Evolutionary conservation across 768 basidiomycete genomes (phyloP).

Genomic region (Collybiopsis confluens): DNA sequence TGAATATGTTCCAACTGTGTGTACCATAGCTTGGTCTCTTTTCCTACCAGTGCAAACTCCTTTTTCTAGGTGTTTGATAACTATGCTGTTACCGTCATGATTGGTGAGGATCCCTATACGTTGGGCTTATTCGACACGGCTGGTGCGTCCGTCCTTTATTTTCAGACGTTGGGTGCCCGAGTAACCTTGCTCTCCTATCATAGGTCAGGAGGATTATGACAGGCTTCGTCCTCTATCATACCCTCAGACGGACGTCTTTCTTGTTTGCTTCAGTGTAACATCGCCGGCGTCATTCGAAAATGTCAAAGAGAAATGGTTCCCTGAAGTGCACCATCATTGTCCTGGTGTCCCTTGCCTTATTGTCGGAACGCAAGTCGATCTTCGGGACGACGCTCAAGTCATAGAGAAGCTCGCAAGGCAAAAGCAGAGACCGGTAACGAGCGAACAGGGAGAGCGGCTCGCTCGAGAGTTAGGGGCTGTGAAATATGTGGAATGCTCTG

Average conservation of each 20-base stretch:
- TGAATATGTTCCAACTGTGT: constrained; percentile 97
- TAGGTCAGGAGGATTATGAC: constrained; percentile 99
- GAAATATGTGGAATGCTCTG: constrained; percentile 99
- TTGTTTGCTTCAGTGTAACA: constrained; percentile 99
- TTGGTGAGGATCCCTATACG: constrained; percentile 99
- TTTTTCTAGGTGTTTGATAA: constrained; percentile 82
- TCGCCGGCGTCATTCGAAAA: constrained; percentile 99
- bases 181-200: constrained; percentile 10
- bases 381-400: constrained; percentile 90
- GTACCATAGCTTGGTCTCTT: constrained; percentile 26
- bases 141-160: constrained; percentile 51
- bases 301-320: constrained; percentile 99
- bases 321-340: constrained; percentile 99
- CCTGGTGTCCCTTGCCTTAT: constrained; percentile 99
- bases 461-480: constrained; percentile 97
- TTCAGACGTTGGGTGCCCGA: neutral
- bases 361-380: constrained; percentile 96
- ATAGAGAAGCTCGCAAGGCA: constrained; percentile 94
- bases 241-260: constrained; percentile 99
- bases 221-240: constrained; percentile 98
- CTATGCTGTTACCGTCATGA: constrained; percentile 99
- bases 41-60: constrained; percentile 15
- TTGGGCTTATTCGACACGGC: constrained; percentile 98
- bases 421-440: constrained; percentile 90
- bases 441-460: constrained; percentile 88